These are phyloP conservation scores for Rhodotorula sp. DNA, from an alignment of 1,284 basidiomycete genomes.

Conservation along the genomic window DNA sequence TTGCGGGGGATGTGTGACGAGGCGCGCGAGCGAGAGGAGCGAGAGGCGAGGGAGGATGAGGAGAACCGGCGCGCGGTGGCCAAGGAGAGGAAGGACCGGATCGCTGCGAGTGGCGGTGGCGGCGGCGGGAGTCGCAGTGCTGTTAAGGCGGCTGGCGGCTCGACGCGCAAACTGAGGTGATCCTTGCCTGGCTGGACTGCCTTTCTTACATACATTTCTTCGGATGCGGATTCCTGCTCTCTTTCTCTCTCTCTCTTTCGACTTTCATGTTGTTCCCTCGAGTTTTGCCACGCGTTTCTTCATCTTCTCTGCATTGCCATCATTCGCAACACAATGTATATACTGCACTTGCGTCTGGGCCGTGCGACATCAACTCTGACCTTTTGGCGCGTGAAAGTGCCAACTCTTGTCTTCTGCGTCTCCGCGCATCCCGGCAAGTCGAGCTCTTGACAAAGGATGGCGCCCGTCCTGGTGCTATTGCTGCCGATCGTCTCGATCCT, in stretches of 20 bases:
- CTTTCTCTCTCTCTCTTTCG: neutral
- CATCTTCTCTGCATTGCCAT: too few species aligned
- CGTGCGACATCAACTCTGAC: too few species aligned
- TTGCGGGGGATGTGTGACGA: constrained; percentile 13
- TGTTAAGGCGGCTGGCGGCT: neutral
- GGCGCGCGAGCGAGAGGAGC: constrained; percentile 21
- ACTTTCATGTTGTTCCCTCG: neutral
- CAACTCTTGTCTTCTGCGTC: too few species aligned
- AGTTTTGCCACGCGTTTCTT: too few species aligned
- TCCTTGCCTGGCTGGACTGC: neutral
- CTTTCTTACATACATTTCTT: neutral
- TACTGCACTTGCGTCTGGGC: too few species aligned
- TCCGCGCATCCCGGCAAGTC: neutral
- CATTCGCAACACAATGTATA: too few species aligned
- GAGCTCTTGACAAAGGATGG: neutral
- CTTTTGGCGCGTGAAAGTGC: too few species aligned
- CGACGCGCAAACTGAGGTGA: constrained; percentile 9
- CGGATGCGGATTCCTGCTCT: neutral
- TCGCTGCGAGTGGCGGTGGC: neutral
- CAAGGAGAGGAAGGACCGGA: constrained; percentile 9
- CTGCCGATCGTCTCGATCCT: neutral
- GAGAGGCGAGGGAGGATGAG: constrained; percentile 5
- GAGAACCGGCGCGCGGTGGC: constrained; percentile 2
- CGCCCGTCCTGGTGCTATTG: neutral
- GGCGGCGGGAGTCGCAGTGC: neutral